These are phyloP conservation scores for Cubamyces lactineus DNA, from an alignment of 768 basidiomycete genomes.

Conservation along the genomic window DNA sequence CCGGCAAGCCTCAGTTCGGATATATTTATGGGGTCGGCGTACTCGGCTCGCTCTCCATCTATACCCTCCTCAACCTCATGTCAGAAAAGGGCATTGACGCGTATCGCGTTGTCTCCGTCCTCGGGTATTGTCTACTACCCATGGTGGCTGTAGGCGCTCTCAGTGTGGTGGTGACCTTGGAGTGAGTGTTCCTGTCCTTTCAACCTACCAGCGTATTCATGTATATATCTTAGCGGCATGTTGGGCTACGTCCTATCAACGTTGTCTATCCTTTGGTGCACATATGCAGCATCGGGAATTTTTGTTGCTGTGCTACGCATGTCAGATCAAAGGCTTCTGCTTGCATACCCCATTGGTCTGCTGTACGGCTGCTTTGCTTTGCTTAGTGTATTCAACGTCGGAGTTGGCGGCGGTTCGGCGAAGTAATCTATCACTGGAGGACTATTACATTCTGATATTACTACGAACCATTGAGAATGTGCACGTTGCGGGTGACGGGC, in stretches of 20 bases:
- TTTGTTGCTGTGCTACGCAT: constrained; percentile 95
- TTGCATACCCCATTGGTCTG: constrained; percentile 94
- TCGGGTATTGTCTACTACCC: constrained; percentile 95
- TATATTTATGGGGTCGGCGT: constrained; percentile 98
- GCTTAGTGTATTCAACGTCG: constrained; percentile 85
- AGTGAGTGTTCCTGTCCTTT: constrained; percentile 57
- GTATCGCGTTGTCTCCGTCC: constrained; percentile 90
- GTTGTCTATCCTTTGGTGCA: constrained; percentile 93
- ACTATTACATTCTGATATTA: not conserved
- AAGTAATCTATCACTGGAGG: constrained; percentile 17
- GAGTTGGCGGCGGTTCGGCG: constrained; percentile 34
- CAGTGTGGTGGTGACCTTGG: constrained; percentile 83
- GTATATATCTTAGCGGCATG: constrained; percentile 55
- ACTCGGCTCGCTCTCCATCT: constrained; percentile 91
- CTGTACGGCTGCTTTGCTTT: constrained; percentile 94
- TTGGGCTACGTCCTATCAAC: constrained; percentile 85
- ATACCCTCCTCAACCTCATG: constrained; percentile 96
- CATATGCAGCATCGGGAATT: constrained; percentile 92
- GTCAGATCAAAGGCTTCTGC: constrained; percentile 92
- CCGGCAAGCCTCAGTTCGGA: constrained; percentile 97
- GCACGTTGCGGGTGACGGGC: too few species aligned
- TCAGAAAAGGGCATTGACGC: constrained; percentile 93
- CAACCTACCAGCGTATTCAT: constrained; percentile 5
- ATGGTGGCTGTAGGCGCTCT: constrained; percentile 94
- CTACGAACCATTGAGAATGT: too few species aligned